Evolutionary conservation across 2,329 filamentous ascomycete genomes (phyloP).

Genomic region (Pseudocercospora cruenta): DNA sequence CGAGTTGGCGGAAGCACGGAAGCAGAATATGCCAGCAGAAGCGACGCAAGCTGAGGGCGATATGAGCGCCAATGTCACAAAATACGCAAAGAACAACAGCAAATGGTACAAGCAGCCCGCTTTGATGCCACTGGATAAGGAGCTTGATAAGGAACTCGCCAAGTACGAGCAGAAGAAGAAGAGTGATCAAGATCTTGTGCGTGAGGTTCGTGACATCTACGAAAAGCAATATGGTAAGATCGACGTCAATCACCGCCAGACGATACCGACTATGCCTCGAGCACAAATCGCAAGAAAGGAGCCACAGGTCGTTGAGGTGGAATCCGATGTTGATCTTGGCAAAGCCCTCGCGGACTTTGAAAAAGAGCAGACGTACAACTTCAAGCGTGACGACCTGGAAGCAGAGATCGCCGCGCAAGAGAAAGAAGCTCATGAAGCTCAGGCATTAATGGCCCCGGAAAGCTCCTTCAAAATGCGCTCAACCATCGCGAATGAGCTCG

Average conservation of each 20-base stretch:
- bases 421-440: slow-evolving; percentile 26
- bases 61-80: slow-evolving; percentile 41
- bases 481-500: slow-evolving; percentile 5
- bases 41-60: slow-evolving; percentile 43
- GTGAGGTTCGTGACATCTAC: slow-evolving; percentile 47
- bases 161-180: slow-evolving; percentile 26
- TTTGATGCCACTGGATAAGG: slow-evolving; percentile 13
- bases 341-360: slow-evolving; percentile 35
- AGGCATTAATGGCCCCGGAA: slow-evolving; percentile 18
- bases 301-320: slow-evolving; percentile 28
- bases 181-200: slow-evolving; percentile 40
- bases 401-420: slow-evolving; percentile 31
- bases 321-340: slow-evolving; percentile 29
- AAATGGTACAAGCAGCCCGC: slow-evolving; percentile 45
- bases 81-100: slow-evolving; percentile 37
- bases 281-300: slow-evolving; percentile 3
- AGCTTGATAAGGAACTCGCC: slow-evolving; percentile 16
- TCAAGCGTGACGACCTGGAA: slow-evolving; percentile 29
- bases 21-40: slow-evolving; percentile 17
- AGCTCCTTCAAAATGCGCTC: slow-evolving; percentile 13
- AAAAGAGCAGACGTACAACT: slow-evolving; percentile 25
- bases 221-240: slow-evolving; percentile 49
- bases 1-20: slow-evolving; percentile 16
- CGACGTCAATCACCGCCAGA: slow-evolving; percentile 34
- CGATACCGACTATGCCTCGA: neutral